Evolutionary conservation across 495 filamentous ascomycete genomes (phyloP), one percentile per base, ranked within the genome.

Genomic region (Penicillium fimorum): DNA sequence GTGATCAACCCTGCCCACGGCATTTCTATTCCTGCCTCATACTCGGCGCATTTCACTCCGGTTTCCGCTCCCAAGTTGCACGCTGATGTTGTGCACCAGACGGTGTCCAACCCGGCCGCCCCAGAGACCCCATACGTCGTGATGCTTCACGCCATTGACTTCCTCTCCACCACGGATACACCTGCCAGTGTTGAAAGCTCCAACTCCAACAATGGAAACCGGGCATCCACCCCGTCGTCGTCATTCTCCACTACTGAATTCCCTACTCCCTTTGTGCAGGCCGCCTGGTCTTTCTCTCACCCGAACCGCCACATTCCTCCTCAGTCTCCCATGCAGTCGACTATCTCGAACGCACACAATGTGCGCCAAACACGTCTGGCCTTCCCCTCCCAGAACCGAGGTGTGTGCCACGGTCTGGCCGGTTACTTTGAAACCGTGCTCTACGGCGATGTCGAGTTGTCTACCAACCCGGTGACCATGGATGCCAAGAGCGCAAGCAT

Each of bases 391-490:
- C 79, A 76, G 47, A 82, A 87, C 52, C 79, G 90, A 17, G 92
- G 92, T 43, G 88, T 93, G 4, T 87, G 92, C 50, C 92, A 99
- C 70, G 94, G 94, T 2, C 71, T 99, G 30, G 95, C 84, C 1
- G 94, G 95, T 0, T 99, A 96, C 65, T 99, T 99, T 68, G 94
- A 99, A 77, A 87, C 90, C 3, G 87, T 94, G 38, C 77, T 99
- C 35, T 99, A 97, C 63, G 76, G 76, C 4, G 84, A 82, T 54
- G 80, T 97, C 6, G 94, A 97, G 74, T 74, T 99, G 40, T 95
- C 90, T 57, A 99, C 90, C 17, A 87, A 95, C 70, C 94, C 95
- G 7, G 89, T 95, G 51, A 92, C 86, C 40, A 97, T 97, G 77
- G 89, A 92, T 47, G 78, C 76, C 48, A 97, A 97, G 82, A 96